Percentiles rank a stretch among this genome's conserved stretches.
Conservation (phyloP, 768 basidiomycete genomes). For the Lanmaoa rubissima region DNA sequence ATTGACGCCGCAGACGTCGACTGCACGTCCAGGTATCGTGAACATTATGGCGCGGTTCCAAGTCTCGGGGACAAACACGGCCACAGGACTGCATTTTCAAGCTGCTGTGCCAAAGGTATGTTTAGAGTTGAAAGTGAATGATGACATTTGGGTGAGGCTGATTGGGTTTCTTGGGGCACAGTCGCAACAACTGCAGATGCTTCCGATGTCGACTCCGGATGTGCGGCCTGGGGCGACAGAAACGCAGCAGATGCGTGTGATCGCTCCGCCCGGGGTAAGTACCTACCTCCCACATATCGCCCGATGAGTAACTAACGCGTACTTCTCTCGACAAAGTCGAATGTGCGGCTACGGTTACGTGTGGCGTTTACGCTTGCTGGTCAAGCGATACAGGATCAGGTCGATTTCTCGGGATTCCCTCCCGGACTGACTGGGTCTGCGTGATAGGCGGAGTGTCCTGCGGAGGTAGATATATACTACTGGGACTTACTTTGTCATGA, state of each 20-base stretch:
- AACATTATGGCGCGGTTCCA: slow-evolving; percentile 91
- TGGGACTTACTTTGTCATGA: slow-evolving; percentile 12
- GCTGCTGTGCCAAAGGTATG: slow-evolving; percentile 94
- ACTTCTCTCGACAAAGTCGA: slow-evolving; percentile 49
- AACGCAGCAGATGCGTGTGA: slow-evolving; percentile 93
- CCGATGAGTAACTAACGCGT: slow-evolving; percentile 6
- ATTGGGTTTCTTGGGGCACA: slow-evolving; percentile 32
- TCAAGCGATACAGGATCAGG: slow-evolving; percentile 80
- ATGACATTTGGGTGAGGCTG: not conserved
- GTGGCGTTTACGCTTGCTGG: slow-evolving; percentile 75
- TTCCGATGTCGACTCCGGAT: slow-evolving; percentile 89
- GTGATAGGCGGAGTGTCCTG: slow-evolving; percentile 13
- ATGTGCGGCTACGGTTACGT: slow-evolving; percentile 79
- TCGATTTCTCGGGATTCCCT: slow-evolving; percentile 92
- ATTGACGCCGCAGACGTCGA: slow-evolving; percentile 81
- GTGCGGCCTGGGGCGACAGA: slow-evolving; percentile 77
- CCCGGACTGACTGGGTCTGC: slow-evolving; percentile 57
- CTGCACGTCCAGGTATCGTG: slow-evolving; percentile 81
- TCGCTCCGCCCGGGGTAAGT: slow-evolving; percentile 83
- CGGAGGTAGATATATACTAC: slow-evolving; percentile 17
- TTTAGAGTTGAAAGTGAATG: not conserved
- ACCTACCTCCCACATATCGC: not conserved
- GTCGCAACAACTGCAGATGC: slow-evolving; percentile 97
- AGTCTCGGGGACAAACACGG: slow-evolving; percentile 51
- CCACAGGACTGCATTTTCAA: slow-evolving; percentile 82